Conservation (phyloP, 768 basidiomycete species). For the Trametes maxima region DNA sequence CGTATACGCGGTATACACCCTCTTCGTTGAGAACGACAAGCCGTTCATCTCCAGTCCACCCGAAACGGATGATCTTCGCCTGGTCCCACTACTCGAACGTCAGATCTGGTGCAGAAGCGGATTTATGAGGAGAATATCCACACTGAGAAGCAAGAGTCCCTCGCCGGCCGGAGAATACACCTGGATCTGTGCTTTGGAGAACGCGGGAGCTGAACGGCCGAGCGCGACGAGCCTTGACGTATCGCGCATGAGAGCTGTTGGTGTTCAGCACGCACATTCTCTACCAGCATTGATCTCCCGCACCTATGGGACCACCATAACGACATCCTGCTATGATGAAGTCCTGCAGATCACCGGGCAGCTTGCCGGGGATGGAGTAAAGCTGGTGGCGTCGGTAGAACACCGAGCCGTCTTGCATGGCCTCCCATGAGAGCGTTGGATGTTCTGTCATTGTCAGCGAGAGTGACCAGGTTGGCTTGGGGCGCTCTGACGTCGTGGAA, state of each 20-base stretch:
- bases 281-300: slow-evolving; percentile 12
- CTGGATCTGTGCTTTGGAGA: slow-evolving; percentile 81
- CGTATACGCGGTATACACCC: slow-evolving; percentile 88
- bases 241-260: slow-evolving; percentile 86
- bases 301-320: slow-evolving; percentile 90
- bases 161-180: slow-evolving; percentile 87
- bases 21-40: slow-evolving; percentile 90
- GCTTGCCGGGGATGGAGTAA: slow-evolving; percentile 79
- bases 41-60: slow-evolving; percentile 82
- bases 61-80: slow-evolving; percentile 76
- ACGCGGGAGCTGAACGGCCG: slow-evolving; percentile 53
- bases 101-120: background rate
- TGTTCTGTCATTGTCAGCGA: slow-evolving; percentile 52
- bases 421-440: slow-evolving; percentile 85
- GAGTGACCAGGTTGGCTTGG: background rate
- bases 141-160: slow-evolving; percentile 66
- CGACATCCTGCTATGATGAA: slow-evolving; percentile 80
- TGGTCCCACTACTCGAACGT: slow-evolving; percentile 80
- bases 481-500: background rate
- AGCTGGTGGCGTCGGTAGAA: slow-evolving; percentile 88
- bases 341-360: slow-evolving; percentile 71
- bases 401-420: slow-evolving; percentile 83
- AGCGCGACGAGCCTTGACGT: slow-evolving; percentile 76
- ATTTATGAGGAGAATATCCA: slow-evolving; percentile 46
- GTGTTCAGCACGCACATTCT: background rate